Percentiles rank a stretch among this genome's conserved stretches.
phyloP scores from a whole-genome alignment of 2,329 filamentous ascomycete genomes.

The Metarhizium album region DNA sequence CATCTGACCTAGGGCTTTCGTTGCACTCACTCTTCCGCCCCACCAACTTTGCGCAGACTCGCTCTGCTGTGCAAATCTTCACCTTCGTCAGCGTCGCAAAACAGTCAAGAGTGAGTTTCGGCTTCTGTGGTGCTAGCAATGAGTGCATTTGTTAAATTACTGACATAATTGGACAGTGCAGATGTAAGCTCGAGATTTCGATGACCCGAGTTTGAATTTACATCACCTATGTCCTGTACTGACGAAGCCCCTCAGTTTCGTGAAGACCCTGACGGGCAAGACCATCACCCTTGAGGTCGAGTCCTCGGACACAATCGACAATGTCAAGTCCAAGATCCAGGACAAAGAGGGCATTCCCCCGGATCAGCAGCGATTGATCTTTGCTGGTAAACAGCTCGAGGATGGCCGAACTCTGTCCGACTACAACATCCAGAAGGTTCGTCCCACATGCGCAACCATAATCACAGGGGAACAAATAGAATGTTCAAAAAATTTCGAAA shows the following conservation, averaged over 20 bases:
- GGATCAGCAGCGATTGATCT: constrained; percentile 97
- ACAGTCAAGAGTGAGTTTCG: constrained; percentile 48
- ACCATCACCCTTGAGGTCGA: constrained; percentile 99
- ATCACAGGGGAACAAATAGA: neutral
- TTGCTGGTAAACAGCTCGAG: constrained; percentile 98
- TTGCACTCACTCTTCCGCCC: constrained; percentile 23
- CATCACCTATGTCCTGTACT: constrained; percentile 13
- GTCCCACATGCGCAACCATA: constrained; percentile 18
- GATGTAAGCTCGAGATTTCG: constrained; percentile 55
- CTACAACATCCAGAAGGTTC: constrained; percentile 99
- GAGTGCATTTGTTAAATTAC: constrained; percentile 17
- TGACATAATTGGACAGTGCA: constrained; percentile 59
- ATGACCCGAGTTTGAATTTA: constrained; percentile 5
- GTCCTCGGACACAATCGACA: constrained; percentile 98
- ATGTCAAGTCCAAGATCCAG: constrained; percentile 99
- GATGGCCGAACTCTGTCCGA: constrained; percentile 93
- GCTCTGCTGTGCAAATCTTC: constrained; percentile 22
- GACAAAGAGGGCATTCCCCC: constrained; percentile 99
- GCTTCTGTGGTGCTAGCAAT: neutral
- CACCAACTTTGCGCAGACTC: constrained; percentile 34
- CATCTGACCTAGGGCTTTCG: constrained; percentile 27
- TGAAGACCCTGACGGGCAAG: constrained; percentile 99
- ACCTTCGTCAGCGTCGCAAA: constrained; percentile 36
- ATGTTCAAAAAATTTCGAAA: neutral
- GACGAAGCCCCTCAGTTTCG: constrained; percentile 59